Conservation (phyloP, 345 rosid genomes). For the Corchorus olitorius region DNA sequence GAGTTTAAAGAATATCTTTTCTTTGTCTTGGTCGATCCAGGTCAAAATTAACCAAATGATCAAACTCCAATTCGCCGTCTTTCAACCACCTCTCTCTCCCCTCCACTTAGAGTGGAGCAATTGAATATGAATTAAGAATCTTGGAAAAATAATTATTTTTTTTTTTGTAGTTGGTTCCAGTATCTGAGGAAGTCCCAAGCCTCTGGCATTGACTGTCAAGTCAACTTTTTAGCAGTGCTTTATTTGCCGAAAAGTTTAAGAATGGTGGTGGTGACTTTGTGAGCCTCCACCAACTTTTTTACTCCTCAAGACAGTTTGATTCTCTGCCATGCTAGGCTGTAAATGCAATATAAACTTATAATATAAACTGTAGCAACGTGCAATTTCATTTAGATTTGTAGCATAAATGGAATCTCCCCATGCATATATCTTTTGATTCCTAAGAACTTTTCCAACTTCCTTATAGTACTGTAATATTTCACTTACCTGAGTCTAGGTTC, state of each 20-base stretch:
- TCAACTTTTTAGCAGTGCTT: background rate
- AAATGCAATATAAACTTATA: background rate
- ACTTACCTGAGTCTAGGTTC: background rate
- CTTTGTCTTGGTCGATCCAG: conserved; percentile 25
- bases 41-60: conserved; percentile 30
- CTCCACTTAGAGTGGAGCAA: conserved; percentile 22
- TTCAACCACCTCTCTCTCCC: background rate
- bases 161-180: conserved; percentile 46
- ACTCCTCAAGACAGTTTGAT: conserved; percentile 14
- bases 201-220: conserved; percentile 20
- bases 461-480: background rate
- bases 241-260: background rate
- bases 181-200: conserved; percentile 42
- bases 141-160: background rate
- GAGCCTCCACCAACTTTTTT: background rate
- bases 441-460: background rate
- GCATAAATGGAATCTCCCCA: background rate
- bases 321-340: conserved; percentile 31
- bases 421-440: conserved; percentile 4
- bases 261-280: background rate
- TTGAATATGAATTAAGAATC: conserved; percentile 17
- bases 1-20: background rate
- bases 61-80: conserved; percentile 17
- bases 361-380: too few relatives aligned
- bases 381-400: background rate